phyloP scores from a whole-genome alignment of 805 yeast genomes.

The Yamadazyma insecticola region DNA sequence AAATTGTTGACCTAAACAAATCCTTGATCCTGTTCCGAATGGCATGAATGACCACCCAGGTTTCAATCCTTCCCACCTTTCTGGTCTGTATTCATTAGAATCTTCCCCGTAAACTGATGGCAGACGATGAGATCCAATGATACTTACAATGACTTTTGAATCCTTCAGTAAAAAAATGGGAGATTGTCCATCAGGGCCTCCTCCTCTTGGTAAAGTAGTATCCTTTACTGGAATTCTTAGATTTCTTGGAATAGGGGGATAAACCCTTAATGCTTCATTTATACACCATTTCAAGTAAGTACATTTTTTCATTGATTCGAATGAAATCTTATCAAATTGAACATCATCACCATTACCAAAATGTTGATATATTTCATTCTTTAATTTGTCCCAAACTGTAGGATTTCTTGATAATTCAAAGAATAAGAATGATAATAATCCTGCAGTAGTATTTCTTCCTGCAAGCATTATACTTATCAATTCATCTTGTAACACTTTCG shows the following conservation, averaged over 20 bases:
- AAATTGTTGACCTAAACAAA: constrained; percentile 52
- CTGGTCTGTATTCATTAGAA: constrained; percentile 41
- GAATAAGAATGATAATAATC: constrained; percentile 21
- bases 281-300: constrained; percentile 22
- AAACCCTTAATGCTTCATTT: constrained; percentile 23
- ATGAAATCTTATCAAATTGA: constrained; percentile 17
- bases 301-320: constrained; percentile 25
- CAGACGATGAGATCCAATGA: constrained; percentile 39
- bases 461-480: constrained; percentile 31
- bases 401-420: constrained; percentile 27
- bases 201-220: constrained; percentile 26
- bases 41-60: constrained; percentile 47
- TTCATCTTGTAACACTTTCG: constrained; percentile 29
- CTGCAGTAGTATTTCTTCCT: constrained; percentile 31
- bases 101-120: constrained; percentile 39
- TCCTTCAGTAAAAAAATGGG: constrained; percentile 9
- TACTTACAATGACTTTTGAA: constrained; percentile 6
- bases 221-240: constrained; percentile 24
- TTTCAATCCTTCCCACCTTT: constrained; percentile 39
- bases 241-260: constrained; percentile 26
- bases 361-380: constrained; percentile 15
- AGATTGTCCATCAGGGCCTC: constrained; percentile 20
- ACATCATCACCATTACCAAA: constrained; percentile 18
- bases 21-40: constrained; percentile 52
- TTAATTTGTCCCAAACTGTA: constrained; percentile 19